These are phyloP conservation scores for Agapanthus africanus DNA, from an alignment of 106 monocot species.

Conservation along the genomic window DNA sequence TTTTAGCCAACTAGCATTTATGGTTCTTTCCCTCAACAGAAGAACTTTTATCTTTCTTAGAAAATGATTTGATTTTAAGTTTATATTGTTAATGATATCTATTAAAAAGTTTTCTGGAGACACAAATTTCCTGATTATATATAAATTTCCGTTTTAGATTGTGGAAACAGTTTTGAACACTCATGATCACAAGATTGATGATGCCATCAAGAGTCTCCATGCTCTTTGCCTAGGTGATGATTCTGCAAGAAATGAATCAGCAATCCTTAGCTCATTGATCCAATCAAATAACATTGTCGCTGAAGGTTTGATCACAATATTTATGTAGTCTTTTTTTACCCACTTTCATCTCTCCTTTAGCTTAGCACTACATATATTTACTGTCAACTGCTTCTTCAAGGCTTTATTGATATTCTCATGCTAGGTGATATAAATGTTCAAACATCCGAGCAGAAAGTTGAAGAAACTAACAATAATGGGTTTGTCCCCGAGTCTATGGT, in stretches of 20 bases:
- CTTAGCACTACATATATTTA: neutral
- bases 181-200: constrained; percentile 60
- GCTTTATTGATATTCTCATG: neutral
- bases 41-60: no score
- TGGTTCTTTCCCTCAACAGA: no score
- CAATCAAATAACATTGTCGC: constrained; percentile 13
- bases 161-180: constrained; percentile 56
- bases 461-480: constrained; percentile 3
- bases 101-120: no score
- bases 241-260: constrained; percentile 23
- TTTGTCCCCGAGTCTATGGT: constrained; percentile 6
- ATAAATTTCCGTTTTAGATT: no score
- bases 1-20: no score
- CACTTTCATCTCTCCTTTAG: neutral
- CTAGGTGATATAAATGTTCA: constrained; percentile 28
- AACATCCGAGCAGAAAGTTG: constrained; percentile 23
- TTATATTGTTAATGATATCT: no score
- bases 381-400: neutral
- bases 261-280: neutral
- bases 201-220: constrained; percentile 71
- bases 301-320: constrained; percentile 51
- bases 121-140: no score
- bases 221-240: constrained; percentile 55
- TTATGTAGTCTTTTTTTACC: constrained; percentile 1
- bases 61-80: no score